Evolutionary conservation across 768 basidiomycete species (phyloP).

Genomic region (Lactarius hatsudake): DNA sequence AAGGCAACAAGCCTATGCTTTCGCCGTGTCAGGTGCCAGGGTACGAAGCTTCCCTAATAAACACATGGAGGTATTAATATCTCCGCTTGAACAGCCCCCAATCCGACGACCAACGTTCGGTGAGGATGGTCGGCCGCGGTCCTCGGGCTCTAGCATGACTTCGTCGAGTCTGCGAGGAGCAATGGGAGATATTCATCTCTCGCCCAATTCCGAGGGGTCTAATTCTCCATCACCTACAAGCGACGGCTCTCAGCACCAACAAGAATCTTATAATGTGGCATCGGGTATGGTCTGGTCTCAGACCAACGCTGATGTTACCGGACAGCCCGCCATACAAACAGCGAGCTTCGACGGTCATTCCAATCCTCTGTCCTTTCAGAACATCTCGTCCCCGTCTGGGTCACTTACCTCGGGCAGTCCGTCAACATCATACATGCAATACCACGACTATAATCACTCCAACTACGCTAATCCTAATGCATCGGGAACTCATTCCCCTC

Average conservation of each 20-base stretch:
- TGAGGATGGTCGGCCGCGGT: constrained; percentile 33
- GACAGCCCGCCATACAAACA: constrained; percentile 18
- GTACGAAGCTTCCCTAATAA: constrained; percentile 21
- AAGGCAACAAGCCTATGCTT: constrained; percentile 25
- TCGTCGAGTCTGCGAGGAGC: constrained; percentile 58
- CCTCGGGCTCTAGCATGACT: constrained; percentile 44
- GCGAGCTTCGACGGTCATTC: constrained; percentile 22
- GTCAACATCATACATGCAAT: constrained; percentile 26
- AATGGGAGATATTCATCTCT: constrained; percentile 52
- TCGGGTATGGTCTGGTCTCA: constrained; percentile 30
- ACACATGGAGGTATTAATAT: constrained; percentile 30
- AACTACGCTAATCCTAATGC: constrained; percentile 26
- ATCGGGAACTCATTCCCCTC: constrained; percentile 20
- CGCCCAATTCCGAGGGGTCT: constrained; percentile 35
- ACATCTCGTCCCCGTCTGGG: constrained; percentile 23
- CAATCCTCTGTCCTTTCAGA: constrained; percentile 24
- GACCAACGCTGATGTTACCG: constrained; percentile 18
- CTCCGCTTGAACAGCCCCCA: constrained; percentile 28
- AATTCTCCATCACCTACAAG: constrained; percentile 31
- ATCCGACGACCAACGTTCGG: constrained; percentile 29
- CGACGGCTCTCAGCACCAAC: constrained; percentile 31
- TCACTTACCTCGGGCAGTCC: constrained; percentile 24
- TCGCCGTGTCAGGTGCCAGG: constrained; percentile 29
- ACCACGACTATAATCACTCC: constrained; percentile 27
- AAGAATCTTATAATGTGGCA: constrained; percentile 28